Evolutionary conservation across 257 asterid species (phyloP), one percentile per base, ranked within the genome.

Genomic region (Fraxinus americana): DNA sequence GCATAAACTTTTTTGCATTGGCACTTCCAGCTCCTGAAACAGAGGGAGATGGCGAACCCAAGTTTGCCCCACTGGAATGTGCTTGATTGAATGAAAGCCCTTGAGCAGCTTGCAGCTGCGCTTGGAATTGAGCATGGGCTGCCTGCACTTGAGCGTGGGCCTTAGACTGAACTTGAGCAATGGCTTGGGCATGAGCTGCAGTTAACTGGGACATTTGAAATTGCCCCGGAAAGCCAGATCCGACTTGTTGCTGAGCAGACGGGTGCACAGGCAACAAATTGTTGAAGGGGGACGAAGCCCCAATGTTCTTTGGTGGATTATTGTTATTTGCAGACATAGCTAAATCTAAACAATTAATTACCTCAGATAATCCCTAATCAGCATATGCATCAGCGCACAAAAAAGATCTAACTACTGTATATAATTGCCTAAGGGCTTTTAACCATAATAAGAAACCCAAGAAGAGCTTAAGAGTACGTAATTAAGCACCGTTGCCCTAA

Each of bases 221-320:
- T 77, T 92, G 95, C 32, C 90, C 85, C 0, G 97, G 91, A 78
- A 89, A 95, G 7, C 92, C 97, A 48, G 99, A 52, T 39, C 91
- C 91, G 50, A 85, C 27, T 79, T 88, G 97, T 79, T 90, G 97
- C 76, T 88, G 97, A 67, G 83, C 69, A 35, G 89, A 79, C 25
- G 87, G 91, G 77, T 91, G 90, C 75, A 78, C 84, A 43, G 97
- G 87, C 82, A 90, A 80, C 39, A 95, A 84, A 81, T 88, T 92
- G 41, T 94, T 96, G 78, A 91, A 93, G 65, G 99, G 92, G 81
- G 98, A 92, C 14, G 97, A 86, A 80, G 82, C 89, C 79, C 99
- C 97, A 4, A 87, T 74, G 65, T 75, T 90, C 92, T 90, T 96
- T 74, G 90, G 96, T 21, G 88, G 94, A 75, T 90, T 87, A 78